phyloP scores from a whole-genome alignment of 139 green algal species.

The Dunaliella primolecta region DNA sequence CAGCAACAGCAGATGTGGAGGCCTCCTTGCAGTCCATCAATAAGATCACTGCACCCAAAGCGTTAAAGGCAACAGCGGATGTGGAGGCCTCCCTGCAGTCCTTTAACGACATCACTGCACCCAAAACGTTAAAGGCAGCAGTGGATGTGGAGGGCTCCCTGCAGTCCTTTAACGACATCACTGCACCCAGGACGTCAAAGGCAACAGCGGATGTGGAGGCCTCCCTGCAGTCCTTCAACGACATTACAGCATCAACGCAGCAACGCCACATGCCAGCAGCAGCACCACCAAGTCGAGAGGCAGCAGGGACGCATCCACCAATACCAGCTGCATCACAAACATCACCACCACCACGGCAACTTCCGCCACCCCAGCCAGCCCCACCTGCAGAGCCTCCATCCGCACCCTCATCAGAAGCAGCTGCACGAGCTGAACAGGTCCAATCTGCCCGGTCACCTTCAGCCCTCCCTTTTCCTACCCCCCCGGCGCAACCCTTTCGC shows the following conservation, averaged over 20 bases:
- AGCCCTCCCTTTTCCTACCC: neutral
- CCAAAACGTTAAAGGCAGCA: neutral
- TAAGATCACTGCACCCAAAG: neutral
- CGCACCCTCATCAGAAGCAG: neutral
- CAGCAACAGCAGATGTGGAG: neutral
- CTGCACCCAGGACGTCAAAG: neutral
- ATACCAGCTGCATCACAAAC: neutral
- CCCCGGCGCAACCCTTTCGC: neutral
- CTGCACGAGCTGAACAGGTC: neutral
- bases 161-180: neutral
- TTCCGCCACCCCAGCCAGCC: neutral
- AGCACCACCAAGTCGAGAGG: neutral
- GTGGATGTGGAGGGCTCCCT: no score
- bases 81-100: no score
- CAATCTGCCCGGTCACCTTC: neutral
- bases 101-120: neutral
- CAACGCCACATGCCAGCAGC: neutral
- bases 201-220: neutral
- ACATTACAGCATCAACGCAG: neutral
- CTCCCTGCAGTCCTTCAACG: no score
- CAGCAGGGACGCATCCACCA: constrained; percentile 14
- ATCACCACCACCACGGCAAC: neutral
- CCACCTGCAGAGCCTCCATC: neutral
- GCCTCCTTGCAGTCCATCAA: no score
- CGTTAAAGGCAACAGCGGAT: neutral